Evolutionary conservation across 208 protist species (phyloP).

Genomic region (Leptomonas seymouri): DNA sequence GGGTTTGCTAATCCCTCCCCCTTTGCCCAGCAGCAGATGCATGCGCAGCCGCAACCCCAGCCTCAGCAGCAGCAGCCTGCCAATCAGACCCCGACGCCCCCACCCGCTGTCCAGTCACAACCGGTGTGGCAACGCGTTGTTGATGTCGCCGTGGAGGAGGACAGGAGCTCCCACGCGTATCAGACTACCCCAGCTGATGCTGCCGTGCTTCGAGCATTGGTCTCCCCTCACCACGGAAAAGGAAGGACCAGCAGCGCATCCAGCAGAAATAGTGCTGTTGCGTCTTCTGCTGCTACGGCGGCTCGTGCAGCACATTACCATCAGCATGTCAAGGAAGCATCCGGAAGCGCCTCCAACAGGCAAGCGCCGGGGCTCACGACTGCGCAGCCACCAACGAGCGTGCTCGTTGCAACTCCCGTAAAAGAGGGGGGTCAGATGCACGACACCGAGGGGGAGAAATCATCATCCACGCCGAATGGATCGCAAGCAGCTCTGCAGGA

Average conservation of each 20-base stretch:
- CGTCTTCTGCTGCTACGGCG: neutral
- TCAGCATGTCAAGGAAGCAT: too few relatives aligned
- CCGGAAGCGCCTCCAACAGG: neutral
- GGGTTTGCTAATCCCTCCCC: neutral
- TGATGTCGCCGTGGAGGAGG: constrained; percentile 8
- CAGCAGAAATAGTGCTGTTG: neutral
- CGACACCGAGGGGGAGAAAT: neutral
- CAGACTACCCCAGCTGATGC: neutral
- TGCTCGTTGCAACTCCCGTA: neutral
- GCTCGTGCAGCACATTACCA: neutral
- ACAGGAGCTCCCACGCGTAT: neutral
- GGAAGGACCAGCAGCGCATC: neutral
- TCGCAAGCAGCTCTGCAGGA: constrained; percentile 22
- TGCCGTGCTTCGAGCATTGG: too few relatives aligned
- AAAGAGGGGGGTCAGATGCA: neutral
- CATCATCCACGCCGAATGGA: constrained; percentile 1
- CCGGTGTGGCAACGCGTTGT: neutral
- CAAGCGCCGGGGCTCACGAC: neutral
- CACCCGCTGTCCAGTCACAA: neutral
- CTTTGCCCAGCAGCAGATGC: too few relatives aligned
- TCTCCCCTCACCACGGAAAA: neutral
- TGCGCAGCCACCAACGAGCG: neutral
- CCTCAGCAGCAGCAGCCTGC: constrained; percentile 3
- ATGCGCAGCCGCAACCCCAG: neutral
- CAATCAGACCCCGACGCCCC: neutral